These are phyloP conservation scores for Salix brachista DNA, from an alignment of 345 rosid genomes.

Conservation along the genomic window DNA sequence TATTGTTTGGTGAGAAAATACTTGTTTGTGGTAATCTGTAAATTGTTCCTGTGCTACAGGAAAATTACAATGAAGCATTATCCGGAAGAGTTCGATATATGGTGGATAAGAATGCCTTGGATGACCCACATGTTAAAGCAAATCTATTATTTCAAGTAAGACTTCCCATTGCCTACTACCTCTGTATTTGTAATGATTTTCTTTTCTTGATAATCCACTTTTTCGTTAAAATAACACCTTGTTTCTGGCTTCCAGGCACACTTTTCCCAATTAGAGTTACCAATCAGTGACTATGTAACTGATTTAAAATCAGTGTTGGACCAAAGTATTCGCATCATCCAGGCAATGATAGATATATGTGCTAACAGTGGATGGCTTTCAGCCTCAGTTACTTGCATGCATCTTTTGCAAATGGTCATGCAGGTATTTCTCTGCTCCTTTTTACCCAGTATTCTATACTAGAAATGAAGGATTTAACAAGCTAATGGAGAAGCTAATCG, in stretches of 20 bases:
- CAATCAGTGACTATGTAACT: constrained; percentile 85
- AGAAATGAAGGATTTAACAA: too few species aligned
- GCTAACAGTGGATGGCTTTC: constrained; percentile 98
- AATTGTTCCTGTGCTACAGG: constrained; percentile 36
- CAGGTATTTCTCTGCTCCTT: constrained; percentile 52
- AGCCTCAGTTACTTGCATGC: constrained; percentile 90
- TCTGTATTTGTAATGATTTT: neutral
- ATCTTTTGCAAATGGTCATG: constrained; percentile 95
- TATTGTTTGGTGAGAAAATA: neutral
- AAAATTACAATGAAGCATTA: constrained; percentile 70
- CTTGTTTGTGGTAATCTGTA: neutral
- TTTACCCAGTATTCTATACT: too few species aligned
- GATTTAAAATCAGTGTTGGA: constrained; percentile 95
- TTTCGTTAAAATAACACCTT: neutral
- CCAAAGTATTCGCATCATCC: constrained; percentile 96
- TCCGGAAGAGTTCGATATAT: constrained; percentile 61
- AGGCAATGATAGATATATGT: constrained; percentile 97
- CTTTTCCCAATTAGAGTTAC: constrained; percentile 79
- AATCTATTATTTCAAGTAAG: constrained; percentile 81
- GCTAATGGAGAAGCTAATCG: too few species aligned
- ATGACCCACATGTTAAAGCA: constrained; percentile 94
- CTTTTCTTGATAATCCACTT: neutral
- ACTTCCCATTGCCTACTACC: neutral
- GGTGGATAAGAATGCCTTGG: constrained; percentile 74
- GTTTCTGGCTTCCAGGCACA: constrained; percentile 62